Percentiles rank a stretch among this genome's conserved stretches.
Evolutionary conservation across 208 protist genomes (phyloP).

Genomic region (Crithidia acanthocephali): DNA sequence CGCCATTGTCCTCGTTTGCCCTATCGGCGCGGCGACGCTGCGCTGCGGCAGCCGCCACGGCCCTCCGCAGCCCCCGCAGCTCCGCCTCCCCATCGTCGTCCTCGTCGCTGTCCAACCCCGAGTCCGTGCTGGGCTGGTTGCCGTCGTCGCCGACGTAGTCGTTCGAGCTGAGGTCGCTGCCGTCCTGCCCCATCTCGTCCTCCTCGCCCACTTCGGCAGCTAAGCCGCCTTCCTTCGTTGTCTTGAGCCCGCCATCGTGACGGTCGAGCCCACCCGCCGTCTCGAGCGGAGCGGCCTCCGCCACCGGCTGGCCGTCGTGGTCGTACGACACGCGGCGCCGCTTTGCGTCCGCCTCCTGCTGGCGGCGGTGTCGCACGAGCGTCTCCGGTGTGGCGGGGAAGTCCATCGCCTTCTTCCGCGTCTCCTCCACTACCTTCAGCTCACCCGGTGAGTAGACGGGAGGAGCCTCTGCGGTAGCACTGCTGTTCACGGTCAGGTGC

Average conservation of each 20-base stretch:
- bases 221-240: no score
- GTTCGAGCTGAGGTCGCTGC: slow-evolving; percentile 32
- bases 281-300: not conserved
- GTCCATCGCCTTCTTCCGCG: slow-evolving; percentile 22
- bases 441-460: slow-evolving; percentile 32
- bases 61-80: slow-evolving; percentile 28
- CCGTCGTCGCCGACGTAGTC: slow-evolving; percentile 62
- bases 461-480: no score
- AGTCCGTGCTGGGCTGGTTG: slow-evolving; percentile 62
- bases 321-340: slow-evolving; percentile 21
- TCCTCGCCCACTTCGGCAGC: slow-evolving; percentile 6
- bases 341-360: slow-evolving; percentile 27
- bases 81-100: slow-evolving; percentile 38
- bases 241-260: not conserved
- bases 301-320: slow-evolving; percentile 27
- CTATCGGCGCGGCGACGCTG: not conserved
- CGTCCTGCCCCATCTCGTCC: slow-evolving; percentile 11
- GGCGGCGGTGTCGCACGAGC: slow-evolving; percentile 19
- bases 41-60: slow-evolving; percentile 24
- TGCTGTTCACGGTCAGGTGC: no score
- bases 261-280: not conserved
- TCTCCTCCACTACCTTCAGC: slow-evolving; percentile 23
- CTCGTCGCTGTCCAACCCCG: slow-evolving; percentile 25
- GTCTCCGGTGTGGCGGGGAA: slow-evolving; percentile 42
- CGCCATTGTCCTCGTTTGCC: not conserved